Percentiles rank a stretch among this genome's conserved stretches.
These are phyloP conservation scores for Candida coquimbonensis DNA, from an alignment of 805 yeast genomes.

Conservation along the genomic window DNA sequence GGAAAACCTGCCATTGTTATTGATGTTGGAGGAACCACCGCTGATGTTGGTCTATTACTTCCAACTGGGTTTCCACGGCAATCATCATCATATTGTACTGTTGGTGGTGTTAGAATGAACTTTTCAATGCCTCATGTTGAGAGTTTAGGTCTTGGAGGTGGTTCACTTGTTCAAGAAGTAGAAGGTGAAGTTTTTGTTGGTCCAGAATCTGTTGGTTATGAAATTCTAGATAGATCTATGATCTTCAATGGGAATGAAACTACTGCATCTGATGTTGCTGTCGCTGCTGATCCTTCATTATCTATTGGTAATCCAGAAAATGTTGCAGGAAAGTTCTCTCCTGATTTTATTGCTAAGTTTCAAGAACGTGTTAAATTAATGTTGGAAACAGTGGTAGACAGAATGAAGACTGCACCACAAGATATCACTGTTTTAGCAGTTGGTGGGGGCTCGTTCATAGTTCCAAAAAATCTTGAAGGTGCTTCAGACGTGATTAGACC, in stretches of 20 bases:
- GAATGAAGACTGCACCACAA: constrained; percentile 39
- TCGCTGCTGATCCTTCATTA: constrained; percentile 16
- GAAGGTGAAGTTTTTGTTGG: constrained; percentile 30
- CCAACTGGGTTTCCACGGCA: constrained; percentile 42
- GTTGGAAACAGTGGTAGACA: constrained; percentile 33
- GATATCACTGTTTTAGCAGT: constrained; percentile 39
- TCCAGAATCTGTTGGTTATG: constrained; percentile 44
- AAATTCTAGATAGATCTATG: constrained; percentile 24
- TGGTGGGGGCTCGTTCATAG: constrained; percentile 46
- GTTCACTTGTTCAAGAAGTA: constrained; percentile 34
- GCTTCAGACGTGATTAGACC: constrained; percentile 39
- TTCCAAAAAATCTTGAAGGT: constrained; percentile 32
- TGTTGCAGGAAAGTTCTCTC: constrained; percentile 19
- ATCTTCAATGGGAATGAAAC: constrained; percentile 36
- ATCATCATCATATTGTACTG: constrained; percentile 34
- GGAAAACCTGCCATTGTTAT: constrained; percentile 31
- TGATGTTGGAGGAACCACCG: constrained; percentile 46
- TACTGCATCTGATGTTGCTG: constrained; percentile 35
- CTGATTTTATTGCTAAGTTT: constrained; percentile 15
- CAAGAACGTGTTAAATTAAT: constrained; percentile 3
- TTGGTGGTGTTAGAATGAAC: constrained; percentile 43
- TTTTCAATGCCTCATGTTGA: constrained; percentile 46
- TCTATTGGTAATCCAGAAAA: constrained; percentile 6
- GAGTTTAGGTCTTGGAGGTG: constrained; percentile 46
- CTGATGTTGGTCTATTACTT: constrained; percentile 40